Evolutionary conservation across 768 basidiomycete genomes (phyloP), one percentile per base, ranked within the genome.

Genomic region (Amanita rimosa): DNA sequence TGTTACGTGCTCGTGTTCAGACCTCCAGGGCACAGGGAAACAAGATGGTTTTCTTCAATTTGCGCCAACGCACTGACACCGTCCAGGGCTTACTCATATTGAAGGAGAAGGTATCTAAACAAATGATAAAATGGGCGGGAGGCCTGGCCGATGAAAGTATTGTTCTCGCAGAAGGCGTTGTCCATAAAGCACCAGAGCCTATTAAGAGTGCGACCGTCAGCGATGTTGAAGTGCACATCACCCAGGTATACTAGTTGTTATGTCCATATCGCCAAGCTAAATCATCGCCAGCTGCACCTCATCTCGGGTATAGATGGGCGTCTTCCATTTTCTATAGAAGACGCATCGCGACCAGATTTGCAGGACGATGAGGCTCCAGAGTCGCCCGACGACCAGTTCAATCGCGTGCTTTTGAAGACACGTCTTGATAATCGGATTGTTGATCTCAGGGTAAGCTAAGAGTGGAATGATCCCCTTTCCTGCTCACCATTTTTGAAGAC

Each of bases 91-190:
- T 98, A 35, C 70, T 95, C 52, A 65, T 71, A 42, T 78, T 86
- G 19, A 69, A 83, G 8, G 85, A 79, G 40, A 81, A 78, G 58
- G 75, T 98, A 22, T 94, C 90, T 53, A 97, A 94, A 67, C 93
- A 95, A 63, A 99, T 99, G 96, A 79, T 92, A 34, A 96, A 92
- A 66, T 98, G 87, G 85, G 78, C 83, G 14, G 81, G 81, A 16
- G 61, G 77, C 21, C 67, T 98, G 44, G 70, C 83, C 22, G 77
- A 78, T 57, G 96, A 99, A 69, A 88, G 85, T 51, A 93, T 99
- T 58, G 84, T 98, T 4, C 78, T 94, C 19, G 85, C 95, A 4
- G 85, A 93, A 65, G 95, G 92, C 34, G 59, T 72, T 46, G 85
- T 94, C 37, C 78, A 81, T 62, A 83, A 79, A 64, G 79, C 83